Evolutionary conservation across 495 filamentous ascomycete species (phyloP).

Genomic region (Penicillium turbatum): DNA sequence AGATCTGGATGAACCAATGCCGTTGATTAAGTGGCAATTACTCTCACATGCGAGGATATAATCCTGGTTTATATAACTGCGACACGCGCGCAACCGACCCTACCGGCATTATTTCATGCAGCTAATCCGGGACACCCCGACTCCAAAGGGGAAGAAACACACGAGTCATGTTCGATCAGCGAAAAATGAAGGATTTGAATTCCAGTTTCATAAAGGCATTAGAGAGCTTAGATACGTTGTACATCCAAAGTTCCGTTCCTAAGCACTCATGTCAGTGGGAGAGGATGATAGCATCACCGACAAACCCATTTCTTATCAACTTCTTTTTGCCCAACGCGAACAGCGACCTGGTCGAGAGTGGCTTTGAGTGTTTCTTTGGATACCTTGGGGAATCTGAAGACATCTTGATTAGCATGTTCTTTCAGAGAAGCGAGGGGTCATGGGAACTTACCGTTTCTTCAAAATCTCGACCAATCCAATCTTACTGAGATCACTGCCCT

Average conservation of each 20-base stretch:
- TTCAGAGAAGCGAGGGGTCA: neutral
- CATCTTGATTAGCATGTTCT: slow-evolving; percentile 4
- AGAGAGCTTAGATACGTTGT: neutral
- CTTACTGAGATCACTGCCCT: slow-evolving; percentile 71
- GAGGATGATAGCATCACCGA: slow-evolving; percentile 19
- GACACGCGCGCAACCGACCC: neutral
- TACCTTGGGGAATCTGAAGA: slow-evolving; percentile 60
- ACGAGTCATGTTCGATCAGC: too few relatives aligned
- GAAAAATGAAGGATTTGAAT: neutral
- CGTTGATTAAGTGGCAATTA: neutral
- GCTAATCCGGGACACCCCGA: slow-evolving; percentile 7
- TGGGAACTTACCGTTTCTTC: slow-evolving; percentile 53
- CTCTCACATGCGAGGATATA: slow-evolving; percentile 2
- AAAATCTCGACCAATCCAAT: slow-evolving; percentile 69
- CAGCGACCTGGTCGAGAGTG: slow-evolving; percentile 66
- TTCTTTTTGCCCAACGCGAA: slow-evolving; percentile 58
- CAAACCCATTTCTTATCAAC: slow-evolving; percentile 61
- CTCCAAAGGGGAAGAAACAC: neutral
- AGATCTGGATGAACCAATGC: neutral
- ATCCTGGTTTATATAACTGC: neutral
- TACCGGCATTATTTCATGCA: slow-evolving; percentile 1
- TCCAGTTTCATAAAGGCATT: slow-evolving; percentile 4
- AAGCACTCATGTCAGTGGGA: neutral
- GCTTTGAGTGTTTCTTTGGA: slow-evolving; percentile 67
- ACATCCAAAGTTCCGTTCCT: neutral